These are phyloP conservation scores for Acanthamoeba lenticulata DNA, from an alignment of 208 protist species.

Conservation along the genomic window DNA sequence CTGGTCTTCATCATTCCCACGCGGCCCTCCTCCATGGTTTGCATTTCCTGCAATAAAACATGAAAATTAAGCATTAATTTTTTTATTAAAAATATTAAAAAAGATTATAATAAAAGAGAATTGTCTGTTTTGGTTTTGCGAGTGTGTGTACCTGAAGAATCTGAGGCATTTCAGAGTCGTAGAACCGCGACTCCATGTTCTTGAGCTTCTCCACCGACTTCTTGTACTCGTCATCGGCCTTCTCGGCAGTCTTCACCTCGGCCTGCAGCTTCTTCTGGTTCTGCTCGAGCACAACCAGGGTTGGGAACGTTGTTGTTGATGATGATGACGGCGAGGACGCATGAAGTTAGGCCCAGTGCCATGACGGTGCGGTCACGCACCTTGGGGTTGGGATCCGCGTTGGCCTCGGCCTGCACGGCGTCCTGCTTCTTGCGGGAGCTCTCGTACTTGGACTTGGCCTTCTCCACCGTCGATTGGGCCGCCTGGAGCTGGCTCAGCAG, in stretches of 20 bases:
- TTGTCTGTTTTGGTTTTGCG: too few relatives aligned
- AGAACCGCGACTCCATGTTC: not conserved
- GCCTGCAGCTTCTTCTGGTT: constrained; percentile 27
- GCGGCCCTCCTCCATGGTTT: not conserved
- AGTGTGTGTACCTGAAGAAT: not conserved
- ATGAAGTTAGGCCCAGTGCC: too few relatives aligned
- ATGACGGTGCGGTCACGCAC: too few relatives aligned
- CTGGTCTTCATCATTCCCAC: constrained; percentile 31
- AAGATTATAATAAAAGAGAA: not conserved
- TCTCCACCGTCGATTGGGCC: not conserved
- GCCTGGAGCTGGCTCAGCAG: not conserved
- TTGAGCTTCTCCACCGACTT: constrained; percentile 25
- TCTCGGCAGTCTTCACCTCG: not conserved
- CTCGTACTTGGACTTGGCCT: constrained; percentile 29
- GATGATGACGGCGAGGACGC: too few relatives aligned
- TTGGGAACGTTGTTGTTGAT: too few relatives aligned
- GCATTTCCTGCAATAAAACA: not conserved
- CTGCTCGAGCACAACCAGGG: too few relatives aligned
- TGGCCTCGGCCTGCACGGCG: constrained; percentile 29
- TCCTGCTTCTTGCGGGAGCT: constrained; percentile 40
- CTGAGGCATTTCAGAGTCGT: constrained; percentile 44
- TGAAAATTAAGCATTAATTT: not conserved
- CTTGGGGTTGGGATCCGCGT: constrained; percentile 5
- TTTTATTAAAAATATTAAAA: not conserved
- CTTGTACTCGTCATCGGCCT: constrained; percentile 49